These are phyloP conservation scores for Rhodamnia argentea DNA, from an alignment of 345 rosid genomes.

Conservation along the genomic window DNA sequence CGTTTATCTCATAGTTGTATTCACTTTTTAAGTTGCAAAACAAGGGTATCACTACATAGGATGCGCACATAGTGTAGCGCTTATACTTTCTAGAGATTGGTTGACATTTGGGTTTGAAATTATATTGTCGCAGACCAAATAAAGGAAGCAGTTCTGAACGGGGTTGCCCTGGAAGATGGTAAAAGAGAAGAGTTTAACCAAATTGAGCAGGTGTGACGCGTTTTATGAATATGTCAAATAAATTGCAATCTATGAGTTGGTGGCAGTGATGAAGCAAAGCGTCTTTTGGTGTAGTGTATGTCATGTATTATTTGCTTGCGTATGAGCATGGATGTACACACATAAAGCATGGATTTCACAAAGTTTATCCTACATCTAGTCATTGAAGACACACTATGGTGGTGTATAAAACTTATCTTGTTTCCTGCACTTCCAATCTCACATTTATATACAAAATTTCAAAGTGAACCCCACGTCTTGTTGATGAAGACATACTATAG, in stretches of 20 bases:
- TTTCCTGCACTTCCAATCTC: not conserved
- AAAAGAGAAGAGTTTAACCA: constrained; percentile 78
- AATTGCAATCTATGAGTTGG: not conserved
- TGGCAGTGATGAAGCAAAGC: not conserved
- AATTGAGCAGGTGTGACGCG: constrained; percentile 63
- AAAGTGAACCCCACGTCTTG: not conserved
- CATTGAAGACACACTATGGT: not conserved
- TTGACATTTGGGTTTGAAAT: not conserved
- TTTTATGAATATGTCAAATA: not conserved
- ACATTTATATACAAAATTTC: not conserved
- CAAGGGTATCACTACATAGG: not conserved
- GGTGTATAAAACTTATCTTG: not conserved
- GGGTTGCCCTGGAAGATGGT: constrained; percentile 85
- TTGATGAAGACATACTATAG: not conserved
- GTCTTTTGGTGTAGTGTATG: not conserved
- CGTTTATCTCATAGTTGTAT: too few species aligned
- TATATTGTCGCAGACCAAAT: constrained; percentile 36
- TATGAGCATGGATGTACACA: not conserved
- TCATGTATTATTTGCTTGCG: not conserved
- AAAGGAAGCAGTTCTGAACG: constrained; percentile 81
- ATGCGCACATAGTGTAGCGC: not conserved
- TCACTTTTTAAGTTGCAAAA: not conserved
- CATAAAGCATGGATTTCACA: not conserved
- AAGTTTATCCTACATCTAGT: not conserved
- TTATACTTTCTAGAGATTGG: not conserved